Conservation (phyloP, 345 rosid species). For the Murraya koenigii region DNA sequence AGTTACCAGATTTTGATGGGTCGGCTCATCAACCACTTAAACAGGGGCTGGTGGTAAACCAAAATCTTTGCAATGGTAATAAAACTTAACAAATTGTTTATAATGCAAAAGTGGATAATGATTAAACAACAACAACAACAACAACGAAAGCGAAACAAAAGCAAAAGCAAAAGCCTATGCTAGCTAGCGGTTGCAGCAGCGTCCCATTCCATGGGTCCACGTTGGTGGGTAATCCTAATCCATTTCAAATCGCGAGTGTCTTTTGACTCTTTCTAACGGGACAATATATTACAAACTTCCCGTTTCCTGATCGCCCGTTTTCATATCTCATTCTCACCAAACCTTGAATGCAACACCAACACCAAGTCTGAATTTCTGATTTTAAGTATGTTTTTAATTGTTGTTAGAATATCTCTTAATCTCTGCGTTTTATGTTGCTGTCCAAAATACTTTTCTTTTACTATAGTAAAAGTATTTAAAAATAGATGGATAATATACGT, state of each 20-base stretch:
- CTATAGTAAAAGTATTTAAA: too few species aligned
- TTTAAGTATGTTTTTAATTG: not conserved
- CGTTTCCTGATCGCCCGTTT: too few species aligned
- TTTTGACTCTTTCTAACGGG: not conserved
- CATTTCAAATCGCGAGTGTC: not conserved
- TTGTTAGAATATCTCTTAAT: not conserved
- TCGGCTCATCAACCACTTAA: not conserved
- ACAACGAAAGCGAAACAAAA: not conserved
- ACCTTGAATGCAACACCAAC: slow-evolving; percentile 4
- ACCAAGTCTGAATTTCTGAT: not conserved
- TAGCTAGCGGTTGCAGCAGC: not conserved
- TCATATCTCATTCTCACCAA: not conserved
- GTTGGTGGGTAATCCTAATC: not conserved
- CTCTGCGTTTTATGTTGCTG: not conserved
- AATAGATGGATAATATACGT: too few species aligned
- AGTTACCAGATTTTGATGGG: not conserved
- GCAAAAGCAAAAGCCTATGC: not conserved
- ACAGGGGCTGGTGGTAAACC: not conserved
- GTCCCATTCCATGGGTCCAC: not conserved
- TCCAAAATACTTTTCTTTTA: not conserved
- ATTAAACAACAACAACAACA: not conserved
- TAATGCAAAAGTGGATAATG: not conserved
- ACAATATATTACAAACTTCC: too few species aligned
- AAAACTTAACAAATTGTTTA: not conserved
- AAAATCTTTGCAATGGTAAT: not conserved